phyloP scores from a whole-genome alignment of 495 filamentous ascomycete species.

The Melanomma pulvis-pyrius region DNA sequence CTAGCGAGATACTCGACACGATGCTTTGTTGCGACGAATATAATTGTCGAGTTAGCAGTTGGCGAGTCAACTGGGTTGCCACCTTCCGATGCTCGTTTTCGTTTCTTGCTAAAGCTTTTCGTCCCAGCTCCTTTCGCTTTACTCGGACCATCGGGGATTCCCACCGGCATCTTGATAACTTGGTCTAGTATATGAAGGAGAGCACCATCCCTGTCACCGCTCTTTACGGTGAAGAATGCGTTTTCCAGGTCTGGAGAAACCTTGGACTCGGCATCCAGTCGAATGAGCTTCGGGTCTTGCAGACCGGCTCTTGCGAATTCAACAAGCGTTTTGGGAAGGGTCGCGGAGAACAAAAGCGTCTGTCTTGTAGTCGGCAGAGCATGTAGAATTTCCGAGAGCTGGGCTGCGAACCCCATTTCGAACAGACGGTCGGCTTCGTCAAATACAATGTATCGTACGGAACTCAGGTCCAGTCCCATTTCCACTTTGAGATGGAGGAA shows the following conservation, averaged over 20 bases:
- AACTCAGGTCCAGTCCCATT: constrained; percentile 85
- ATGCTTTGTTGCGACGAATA: constrained; percentile 94
- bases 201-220: constrained; percentile 89
- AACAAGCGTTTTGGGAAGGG: constrained; percentile 86
- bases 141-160: constrained; percentile 60
- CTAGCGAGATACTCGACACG: constrained; percentile 92
- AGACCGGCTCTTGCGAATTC: constrained; percentile 94
- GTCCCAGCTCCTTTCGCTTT: constrained; percentile 40
- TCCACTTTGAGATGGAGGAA: constrained; percentile 96
- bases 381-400: constrained; percentile 90
- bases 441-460: constrained; percentile 88
- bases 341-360: constrained; percentile 92
- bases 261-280: constrained; percentile 92
- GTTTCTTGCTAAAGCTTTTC: constrained; percentile 50
- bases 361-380: constrained; percentile 81
- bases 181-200: constrained; percentile 86
- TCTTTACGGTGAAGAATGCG: constrained; percentile 91
- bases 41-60: constrained; percentile 81
- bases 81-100: constrained; percentile 53
- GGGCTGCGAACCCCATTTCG: constrained; percentile 95
- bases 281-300: constrained; percentile 82
- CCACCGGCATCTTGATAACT: constrained; percentile 89
- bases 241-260: constrained; percentile 91
- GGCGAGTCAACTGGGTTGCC: constrained; percentile 59
- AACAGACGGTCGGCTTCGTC: constrained; percentile 96